Conservation (phyloP, 108 stramenopile species). For the Parietichytrium sp. region DNA sequence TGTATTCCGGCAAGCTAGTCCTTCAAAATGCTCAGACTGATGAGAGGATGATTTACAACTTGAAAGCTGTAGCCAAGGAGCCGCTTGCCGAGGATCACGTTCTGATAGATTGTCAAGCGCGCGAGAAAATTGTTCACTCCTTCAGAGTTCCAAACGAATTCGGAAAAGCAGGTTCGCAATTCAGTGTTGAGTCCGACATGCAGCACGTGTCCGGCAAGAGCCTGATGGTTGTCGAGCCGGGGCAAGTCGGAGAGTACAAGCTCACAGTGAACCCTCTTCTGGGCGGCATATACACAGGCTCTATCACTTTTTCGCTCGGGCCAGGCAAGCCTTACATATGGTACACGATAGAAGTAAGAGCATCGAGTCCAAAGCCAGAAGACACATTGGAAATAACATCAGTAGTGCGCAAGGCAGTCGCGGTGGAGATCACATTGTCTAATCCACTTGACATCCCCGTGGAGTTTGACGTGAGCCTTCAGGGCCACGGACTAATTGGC, state of each 20-base stretch:
- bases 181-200: constrained; percentile 58
- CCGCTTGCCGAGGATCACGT: constrained; percentile 59
- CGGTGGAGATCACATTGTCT: constrained; percentile 54
- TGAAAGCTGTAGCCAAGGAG: constrained; percentile 53
- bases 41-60: constrained; percentile 51
- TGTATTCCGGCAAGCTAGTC: constrained; percentile 44
- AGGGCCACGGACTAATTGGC: constrained; percentile 61
- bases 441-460: constrained; percentile 59
- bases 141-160: constrained; percentile 41
- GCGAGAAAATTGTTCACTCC: constrained; percentile 48
- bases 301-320: constrained; percentile 56
- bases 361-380: constrained; percentile 53
- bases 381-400: constrained; percentile 47
- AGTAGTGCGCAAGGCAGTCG: constrained; percentile 51
- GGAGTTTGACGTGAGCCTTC: constrained; percentile 49
- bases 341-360: constrained; percentile 59
- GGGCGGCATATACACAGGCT: constrained; percentile 57
- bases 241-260: constrained; percentile 39
- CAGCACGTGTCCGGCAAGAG: constrained; percentile 53
- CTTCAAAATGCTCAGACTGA: constrained; percentile 45
- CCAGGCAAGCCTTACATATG: constrained; percentile 45
- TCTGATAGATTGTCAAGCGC: constrained; percentile 50
- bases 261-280: constrained; percentile 51
- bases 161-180: not conserved
- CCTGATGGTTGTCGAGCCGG: constrained; percentile 13